A percentile compares a stretch with the other conserved stretches of the same genome.
phyloP scores from a whole-genome alignment of 805 yeast genomes.

The Wickerhamiella brachini region DNA sequence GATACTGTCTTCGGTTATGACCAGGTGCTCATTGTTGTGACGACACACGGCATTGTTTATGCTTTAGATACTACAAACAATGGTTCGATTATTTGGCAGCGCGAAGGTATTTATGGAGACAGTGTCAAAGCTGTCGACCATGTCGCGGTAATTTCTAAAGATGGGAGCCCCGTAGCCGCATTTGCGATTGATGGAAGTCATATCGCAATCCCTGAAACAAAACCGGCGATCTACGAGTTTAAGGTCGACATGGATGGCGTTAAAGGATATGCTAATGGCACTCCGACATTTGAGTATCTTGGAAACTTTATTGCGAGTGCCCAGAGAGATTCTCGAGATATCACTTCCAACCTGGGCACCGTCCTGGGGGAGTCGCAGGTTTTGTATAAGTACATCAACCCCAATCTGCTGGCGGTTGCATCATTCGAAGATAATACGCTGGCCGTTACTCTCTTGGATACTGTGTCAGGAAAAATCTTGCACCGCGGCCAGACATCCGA shows the following conservation, averaged over 20 bases:
- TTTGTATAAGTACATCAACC: constrained; percentile 70
- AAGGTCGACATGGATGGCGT: not conserved
- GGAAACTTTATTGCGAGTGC: constrained; percentile 28
- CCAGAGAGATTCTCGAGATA: constrained; percentile 28
- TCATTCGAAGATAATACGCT: constrained; percentile 27
- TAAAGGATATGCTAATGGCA: not conserved
- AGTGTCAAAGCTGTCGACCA: constrained; percentile 9
- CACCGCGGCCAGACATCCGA: constrained; percentile 31
- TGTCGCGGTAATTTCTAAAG: constrained; percentile 9
- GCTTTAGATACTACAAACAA: constrained; percentile 20
- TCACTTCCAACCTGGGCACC: constrained; percentile 49
- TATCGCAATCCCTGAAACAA: not conserved
- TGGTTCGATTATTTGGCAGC: not conserved
- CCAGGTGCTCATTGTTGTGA: constrained; percentile 21
- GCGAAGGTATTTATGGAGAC: not conserved
- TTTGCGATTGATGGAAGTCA: not conserved
- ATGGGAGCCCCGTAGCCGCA: not conserved
- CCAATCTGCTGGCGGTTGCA: constrained; percentile 45
- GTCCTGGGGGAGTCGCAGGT: constrained; percentile 58
- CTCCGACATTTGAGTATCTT: not conserved
- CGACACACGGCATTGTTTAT: constrained; percentile 18
- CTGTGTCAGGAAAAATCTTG: constrained; percentile 53
- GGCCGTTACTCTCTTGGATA: constrained; percentile 45
- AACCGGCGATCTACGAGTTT: not conserved
- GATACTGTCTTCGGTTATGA: constrained; percentile 23